Percentiles rank a stretch among this genome's conserved stretches.
These are phyloP conservation scores for Trametes meyenii DNA, from an alignment of 768 basidiomycete species.

Conservation along the genomic window DNA sequence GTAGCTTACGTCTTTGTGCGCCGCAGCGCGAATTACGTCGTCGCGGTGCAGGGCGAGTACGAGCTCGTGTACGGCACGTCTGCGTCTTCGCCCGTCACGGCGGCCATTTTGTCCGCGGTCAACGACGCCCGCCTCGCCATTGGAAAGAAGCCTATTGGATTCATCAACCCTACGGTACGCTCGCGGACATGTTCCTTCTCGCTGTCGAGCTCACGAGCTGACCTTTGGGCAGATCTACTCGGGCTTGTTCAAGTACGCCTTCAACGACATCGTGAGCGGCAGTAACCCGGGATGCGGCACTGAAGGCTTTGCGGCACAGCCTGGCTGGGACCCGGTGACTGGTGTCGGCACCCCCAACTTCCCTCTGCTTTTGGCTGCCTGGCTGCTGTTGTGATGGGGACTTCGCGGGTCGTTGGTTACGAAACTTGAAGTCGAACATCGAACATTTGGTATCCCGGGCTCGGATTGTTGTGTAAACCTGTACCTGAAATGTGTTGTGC, in stretches of 20 bases:
- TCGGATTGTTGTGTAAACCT: no score
- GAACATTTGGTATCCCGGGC: no score
- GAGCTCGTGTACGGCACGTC: conserved; percentile 40
- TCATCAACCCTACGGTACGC: conserved; percentile 68
- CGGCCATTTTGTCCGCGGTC: conserved; percentile 38
- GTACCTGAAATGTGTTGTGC: no score
- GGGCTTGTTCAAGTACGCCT: conserved; percentile 20
- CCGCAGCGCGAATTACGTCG: conserved; percentile 35
- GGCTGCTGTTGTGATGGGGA: conserved; percentile 18
- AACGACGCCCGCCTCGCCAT: conserved; percentile 41
- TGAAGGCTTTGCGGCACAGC: conserved; percentile 34
- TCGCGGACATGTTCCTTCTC: background rate
- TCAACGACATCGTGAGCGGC: conserved; percentile 41
- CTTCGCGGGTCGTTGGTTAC: no score
- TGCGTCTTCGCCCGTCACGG: conserved; percentile 40
- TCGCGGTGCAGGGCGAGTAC: conserved; percentile 36
- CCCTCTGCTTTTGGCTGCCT: conserved; percentile 10
- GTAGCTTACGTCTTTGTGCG: background rate
- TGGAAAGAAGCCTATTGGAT: conserved; percentile 40
- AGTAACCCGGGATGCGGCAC: conserved; percentile 42
- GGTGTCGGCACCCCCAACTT: conserved; percentile 40
- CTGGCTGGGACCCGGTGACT: conserved; percentile 42
- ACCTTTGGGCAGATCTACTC: conserved; percentile 25
- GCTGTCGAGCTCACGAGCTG: background rate
- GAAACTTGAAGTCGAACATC: no score